phyloP scores from a whole-genome alignment of 2,329 filamentous ascomycete genomes.

The Aspergillus pseudonomiae region DNA sequence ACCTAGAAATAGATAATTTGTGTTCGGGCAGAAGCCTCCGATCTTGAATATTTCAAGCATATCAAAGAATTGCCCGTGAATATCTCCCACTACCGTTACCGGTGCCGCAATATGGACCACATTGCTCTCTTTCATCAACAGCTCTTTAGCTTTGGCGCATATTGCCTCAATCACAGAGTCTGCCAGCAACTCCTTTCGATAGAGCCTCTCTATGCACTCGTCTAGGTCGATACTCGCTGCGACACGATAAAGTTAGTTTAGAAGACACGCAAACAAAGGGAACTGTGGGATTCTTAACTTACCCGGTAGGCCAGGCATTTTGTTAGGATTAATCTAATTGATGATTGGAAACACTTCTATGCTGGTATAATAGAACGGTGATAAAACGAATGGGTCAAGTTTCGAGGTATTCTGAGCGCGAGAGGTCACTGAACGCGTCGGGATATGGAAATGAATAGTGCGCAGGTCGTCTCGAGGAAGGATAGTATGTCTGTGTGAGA shows the following conservation, averaged over 20 bases:
- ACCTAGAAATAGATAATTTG: slow-evolving; percentile 98
- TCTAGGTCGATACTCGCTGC: slow-evolving; percentile 94
- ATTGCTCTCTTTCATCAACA: slow-evolving; percentile 99
- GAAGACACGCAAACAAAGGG: background rate
- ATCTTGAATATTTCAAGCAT: slow-evolving; percentile 99
- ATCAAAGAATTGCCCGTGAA: slow-evolving; percentile 98
- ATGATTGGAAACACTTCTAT: slow-evolving; percentile 4
- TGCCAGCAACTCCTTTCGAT: slow-evolving; percentile 94
- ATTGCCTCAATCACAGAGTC: slow-evolving; percentile 98
- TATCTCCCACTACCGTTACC: slow-evolving; percentile 96
- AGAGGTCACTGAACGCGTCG: slow-evolving; percentile 5
- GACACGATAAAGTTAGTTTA: slow-evolving; percentile 15
- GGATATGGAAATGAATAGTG: slow-evolving; percentile 12
- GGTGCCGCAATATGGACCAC: slow-evolving; percentile 95
- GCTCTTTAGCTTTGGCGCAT: slow-evolving; percentile 98
- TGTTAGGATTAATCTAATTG: slow-evolving; percentile 19
- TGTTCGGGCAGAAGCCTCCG: slow-evolving; percentile 94
- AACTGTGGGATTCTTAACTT: slow-evolving; percentile 20
- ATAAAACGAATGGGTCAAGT: background rate
- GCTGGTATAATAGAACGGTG: slow-evolving; percentile 12
- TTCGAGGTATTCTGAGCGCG: slow-evolving; percentile 5
- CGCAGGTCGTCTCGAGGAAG: slow-evolving; percentile 19
- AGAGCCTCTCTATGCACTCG: slow-evolving; percentile 95
- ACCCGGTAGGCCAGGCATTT: slow-evolving; percentile 52
- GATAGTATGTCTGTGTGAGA: slow-evolving; percentile 27